phyloP scores from a whole-genome alignment of 1,284 basidiomycete genomes.

The Sanguinoderma infundibulare region DNA sequence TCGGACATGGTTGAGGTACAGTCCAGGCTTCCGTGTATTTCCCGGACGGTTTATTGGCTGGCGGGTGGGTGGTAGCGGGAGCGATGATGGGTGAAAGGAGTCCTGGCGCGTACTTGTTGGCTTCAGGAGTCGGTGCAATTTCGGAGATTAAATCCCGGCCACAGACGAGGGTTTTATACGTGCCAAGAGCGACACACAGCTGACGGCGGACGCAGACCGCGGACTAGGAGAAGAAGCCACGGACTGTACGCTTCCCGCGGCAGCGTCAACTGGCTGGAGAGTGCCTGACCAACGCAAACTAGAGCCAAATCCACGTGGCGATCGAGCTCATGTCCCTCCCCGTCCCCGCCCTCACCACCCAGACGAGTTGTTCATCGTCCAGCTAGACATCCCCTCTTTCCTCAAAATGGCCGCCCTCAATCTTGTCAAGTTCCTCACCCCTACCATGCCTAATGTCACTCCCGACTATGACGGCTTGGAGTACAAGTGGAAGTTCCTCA shows the following conservation, averaged over 20 bases:
- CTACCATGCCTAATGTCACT: constrained; percentile 46
- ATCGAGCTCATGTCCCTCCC: constrained; percentile 13
- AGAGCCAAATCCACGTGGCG: constrained; percentile 27
- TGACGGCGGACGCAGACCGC: too few relatives aligned
- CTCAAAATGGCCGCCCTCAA: constrained; percentile 23
- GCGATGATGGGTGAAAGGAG: not conserved
- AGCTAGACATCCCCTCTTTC: constrained; percentile 1
- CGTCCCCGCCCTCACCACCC: constrained; percentile 1
- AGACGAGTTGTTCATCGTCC: not conserved
- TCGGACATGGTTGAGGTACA: not conserved
- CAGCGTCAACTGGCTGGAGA: too few relatives aligned
- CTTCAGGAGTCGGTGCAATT: too few relatives aligned
- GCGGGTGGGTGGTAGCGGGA: not conserved
- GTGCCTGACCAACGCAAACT: too few relatives aligned
- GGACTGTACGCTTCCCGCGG: too few relatives aligned
- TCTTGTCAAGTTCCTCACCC: constrained; percentile 24
- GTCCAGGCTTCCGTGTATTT: not conserved
- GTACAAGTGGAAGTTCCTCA: constrained; percentile 73
- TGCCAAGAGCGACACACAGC: too few relatives aligned
- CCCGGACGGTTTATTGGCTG: not conserved
- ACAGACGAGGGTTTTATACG: too few relatives aligned
- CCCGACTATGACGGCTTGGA: constrained; percentile 66
- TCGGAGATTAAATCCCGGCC: too few relatives aligned
- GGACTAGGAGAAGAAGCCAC: too few relatives aligned
- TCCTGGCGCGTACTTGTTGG: too few relatives aligned